Conservation (phyloP, 495 filamentous ascomycete genomes). For the Aspergillus heteromorphus region DNA sequence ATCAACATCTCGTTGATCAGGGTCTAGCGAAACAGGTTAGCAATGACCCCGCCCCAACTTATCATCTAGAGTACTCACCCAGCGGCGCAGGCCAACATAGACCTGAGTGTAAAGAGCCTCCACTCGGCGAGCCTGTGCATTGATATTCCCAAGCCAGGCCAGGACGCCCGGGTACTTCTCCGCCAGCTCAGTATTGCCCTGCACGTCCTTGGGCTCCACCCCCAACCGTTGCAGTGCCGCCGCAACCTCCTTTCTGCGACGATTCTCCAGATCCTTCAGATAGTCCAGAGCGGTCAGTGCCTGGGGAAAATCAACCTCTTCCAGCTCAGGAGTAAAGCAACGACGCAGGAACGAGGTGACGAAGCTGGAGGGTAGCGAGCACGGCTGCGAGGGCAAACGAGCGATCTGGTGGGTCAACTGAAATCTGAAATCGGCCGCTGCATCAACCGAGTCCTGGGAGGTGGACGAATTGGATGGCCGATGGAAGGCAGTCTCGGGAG, state of each 20-base stretch:
- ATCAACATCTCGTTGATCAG: constrained; percentile 67
- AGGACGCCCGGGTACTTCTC: constrained; percentile 47
- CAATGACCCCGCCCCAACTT: neutral
- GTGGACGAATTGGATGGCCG: constrained; percentile 29
- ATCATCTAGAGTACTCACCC: constrained; percentile 50
- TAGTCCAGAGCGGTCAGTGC: constrained; percentile 68
- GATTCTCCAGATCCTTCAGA: constrained; percentile 60
- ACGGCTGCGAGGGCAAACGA: constrained; percentile 57
- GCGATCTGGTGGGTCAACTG: constrained; percentile 60
- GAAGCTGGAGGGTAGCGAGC: constrained; percentile 62
- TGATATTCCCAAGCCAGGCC: constrained; percentile 49
- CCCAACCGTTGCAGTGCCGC: constrained; percentile 40
- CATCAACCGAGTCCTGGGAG: constrained; percentile 34
- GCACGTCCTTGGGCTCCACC: constrained; percentile 34
- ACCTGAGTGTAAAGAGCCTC: constrained; percentile 61
- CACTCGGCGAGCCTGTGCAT: constrained; percentile 50
- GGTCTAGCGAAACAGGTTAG: constrained; percentile 42
- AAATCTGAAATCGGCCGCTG: constrained; percentile 57
- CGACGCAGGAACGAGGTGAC: constrained; percentile 59
- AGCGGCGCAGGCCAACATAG: constrained; percentile 63
- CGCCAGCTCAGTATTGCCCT: constrained; percentile 35
- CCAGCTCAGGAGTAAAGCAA: constrained; percentile 53
- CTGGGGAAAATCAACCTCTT: constrained; percentile 65
- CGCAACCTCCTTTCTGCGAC: constrained; percentile 56
- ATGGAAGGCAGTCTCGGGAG: constrained; percentile 30